These are phyloP conservation scores for Penstemon barbatus DNA, from an alignment of 257 asterid genomes.

Conservation along the genomic window DNA sequence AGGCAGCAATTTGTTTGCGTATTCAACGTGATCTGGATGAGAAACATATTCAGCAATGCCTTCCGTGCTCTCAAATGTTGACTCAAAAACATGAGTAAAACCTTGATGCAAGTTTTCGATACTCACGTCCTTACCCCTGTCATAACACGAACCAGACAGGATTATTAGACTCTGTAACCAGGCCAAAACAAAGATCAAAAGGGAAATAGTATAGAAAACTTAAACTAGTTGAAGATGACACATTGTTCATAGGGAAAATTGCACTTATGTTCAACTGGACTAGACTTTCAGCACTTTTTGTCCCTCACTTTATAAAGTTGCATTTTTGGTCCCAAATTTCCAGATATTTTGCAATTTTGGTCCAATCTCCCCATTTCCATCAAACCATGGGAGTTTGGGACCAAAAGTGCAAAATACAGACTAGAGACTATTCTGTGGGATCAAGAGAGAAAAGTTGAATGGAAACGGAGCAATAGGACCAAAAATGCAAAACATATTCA, in stretches of 20 bases:
- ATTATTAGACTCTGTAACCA: neutral
- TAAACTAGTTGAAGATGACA: neutral
- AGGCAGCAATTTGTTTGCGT: constrained; percentile 50
- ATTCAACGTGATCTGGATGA: constrained; percentile 66
- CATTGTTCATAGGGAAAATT: neutral
- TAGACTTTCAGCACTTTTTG: no score
- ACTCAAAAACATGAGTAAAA: constrained; percentile 86
- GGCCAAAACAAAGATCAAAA: neutral
- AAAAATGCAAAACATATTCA: no score
- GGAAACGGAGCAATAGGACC: no score
- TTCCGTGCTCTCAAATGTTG: constrained; percentile 70
- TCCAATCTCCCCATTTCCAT: no score
- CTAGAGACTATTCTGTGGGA: no score
- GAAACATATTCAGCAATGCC: constrained; percentile 70
- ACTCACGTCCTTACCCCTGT: constrained; percentile 88
- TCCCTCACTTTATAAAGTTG: no score
- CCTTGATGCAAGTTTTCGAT: constrained; percentile 78
- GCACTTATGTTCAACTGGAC: no score
- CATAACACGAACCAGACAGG: constrained; percentile 17
- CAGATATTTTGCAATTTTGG: no score
- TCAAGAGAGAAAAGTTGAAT: no score
- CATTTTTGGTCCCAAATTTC: no score
- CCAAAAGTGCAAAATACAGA: no score
- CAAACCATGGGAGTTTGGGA: no score
- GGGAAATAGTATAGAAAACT: neutral